Conservation (phyloP, 176 grass and related monocot genomes). For the sorghum (Sorghum bicolor) region Sorghum_bicolor_NCBIv3 NC_012876.2:59804501-59805000, state of each 20-base stretch:
- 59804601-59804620: slow-evolving; percentile 13
- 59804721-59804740: slow-evolving; percentile 27
- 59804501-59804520: neutral
- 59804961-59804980: neutral
- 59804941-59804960: slow-evolving; percentile 21
- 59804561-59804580: slow-evolving; percentile 31
- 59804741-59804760: slow-evolving; percentile 30
- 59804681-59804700: slow-evolving; percentile 29
- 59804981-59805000: neutral
- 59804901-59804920: slow-evolving; percentile 34
- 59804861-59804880: slow-evolving; percentile 39
- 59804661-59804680: neutral
- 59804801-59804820: slow-evolving; percentile 46
- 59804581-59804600: slow-evolving; percentile 51
- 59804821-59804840: slow-evolving; percentile 41
- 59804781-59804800: slow-evolving; percentile 34
- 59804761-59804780: slow-evolving; percentile 27
- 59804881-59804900: slow-evolving; percentile 60
- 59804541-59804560: slow-evolving; percentile 37
- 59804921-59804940: slow-evolving; percentile 34
- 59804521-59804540: slow-evolving; percentile 5
- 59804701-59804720: slow-evolving; percentile 53
- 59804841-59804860: slow-evolving; percentile 33
- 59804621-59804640: no score
- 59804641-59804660: no score